Evolutionary conservation across 2,329 filamentous ascomycete species (phyloP), one percentile per base, ranked within the genome.

Genomic region (Colletotrichum sp.): DNA sequence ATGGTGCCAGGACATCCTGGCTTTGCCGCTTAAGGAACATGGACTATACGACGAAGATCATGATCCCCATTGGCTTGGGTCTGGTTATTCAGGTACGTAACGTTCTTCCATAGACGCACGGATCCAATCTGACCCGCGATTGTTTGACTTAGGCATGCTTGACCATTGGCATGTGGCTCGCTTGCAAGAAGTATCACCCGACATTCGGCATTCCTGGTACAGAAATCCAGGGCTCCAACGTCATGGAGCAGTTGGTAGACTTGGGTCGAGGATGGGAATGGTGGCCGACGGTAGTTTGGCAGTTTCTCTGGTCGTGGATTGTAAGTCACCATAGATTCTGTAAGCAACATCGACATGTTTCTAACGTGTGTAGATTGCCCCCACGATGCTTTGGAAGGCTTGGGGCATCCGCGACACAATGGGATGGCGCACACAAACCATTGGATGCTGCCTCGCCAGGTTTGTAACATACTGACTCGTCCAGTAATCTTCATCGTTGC

Each of bases 101-200:
- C 1, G 43, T 7, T 21, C 12, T 52, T 21, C 59, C 56, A 34
- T 5, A 10, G 1, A 38, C 36, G 14, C 13, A 13, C 7, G 13
- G 21, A 16, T 28, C 2, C 16, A 24, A 7, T 36, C 59, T 34
- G 24, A 24, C 13, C 8, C 34, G 9, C n/a, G 36, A 16, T 24
- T 26, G 63, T 59, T 62, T 55, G 72, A 68, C 7, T 18, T 77
- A 91, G 90, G 81, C 91, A 9, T 77, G 90, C 34, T 84, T 90
- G 21, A 88, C 90, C 0, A 77, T 90, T 36, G 82, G 89, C 48
- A 88, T 91, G 81, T 93, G 87, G 84, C 81, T 90, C 69, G 87
- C 89, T 10, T 92, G 90, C 58, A 86, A 85, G 48, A 90, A 91
- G 69, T 93, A 91, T 73, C 90, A 92, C 77, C 82, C 84, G 7